phyloP scores from a whole-genome alignment of 257 asterid species.

The Solanum sitiens region DNA sequence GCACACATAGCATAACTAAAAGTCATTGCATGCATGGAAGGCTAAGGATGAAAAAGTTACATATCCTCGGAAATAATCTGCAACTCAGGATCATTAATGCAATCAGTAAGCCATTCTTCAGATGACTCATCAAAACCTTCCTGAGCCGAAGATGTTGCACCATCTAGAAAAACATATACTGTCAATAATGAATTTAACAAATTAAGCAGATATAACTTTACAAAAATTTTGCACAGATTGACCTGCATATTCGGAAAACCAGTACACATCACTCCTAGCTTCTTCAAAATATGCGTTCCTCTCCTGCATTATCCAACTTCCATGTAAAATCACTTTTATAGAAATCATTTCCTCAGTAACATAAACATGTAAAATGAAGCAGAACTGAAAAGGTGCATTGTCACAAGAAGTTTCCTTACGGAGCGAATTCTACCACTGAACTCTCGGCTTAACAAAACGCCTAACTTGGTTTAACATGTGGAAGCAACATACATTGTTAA shows the following conservation, averaged over 20 bases:
- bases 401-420: neutral
- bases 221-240: neutral
- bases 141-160: slow-evolving; percentile 7
- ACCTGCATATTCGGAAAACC: slow-evolving; percentile 68
- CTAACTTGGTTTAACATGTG: neutral
- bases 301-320: slow-evolving; percentile 25
- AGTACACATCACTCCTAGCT: slow-evolving; percentile 42
- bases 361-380: neutral
- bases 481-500: neutral
- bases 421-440: neutral
- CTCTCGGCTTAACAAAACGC: neutral
- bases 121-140: slow-evolving; percentile 24
- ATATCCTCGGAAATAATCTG: neutral
- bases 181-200: neutral
- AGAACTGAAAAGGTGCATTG: neutral
- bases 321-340: neutral
- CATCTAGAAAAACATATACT: slow-evolving; percentile 9
- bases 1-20: neutral
- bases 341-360: neutral
- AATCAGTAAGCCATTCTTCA: slow-evolving; percentile 28
- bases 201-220: neutral
- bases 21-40: neutral
- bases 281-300: slow-evolving; percentile 46
- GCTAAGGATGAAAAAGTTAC: neutral
- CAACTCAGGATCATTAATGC: slow-evolving; percentile 16